Conservation (phyloP, 1,284 basidiomycete genomes). For the Hypsizygus ulmarius region DNA sequence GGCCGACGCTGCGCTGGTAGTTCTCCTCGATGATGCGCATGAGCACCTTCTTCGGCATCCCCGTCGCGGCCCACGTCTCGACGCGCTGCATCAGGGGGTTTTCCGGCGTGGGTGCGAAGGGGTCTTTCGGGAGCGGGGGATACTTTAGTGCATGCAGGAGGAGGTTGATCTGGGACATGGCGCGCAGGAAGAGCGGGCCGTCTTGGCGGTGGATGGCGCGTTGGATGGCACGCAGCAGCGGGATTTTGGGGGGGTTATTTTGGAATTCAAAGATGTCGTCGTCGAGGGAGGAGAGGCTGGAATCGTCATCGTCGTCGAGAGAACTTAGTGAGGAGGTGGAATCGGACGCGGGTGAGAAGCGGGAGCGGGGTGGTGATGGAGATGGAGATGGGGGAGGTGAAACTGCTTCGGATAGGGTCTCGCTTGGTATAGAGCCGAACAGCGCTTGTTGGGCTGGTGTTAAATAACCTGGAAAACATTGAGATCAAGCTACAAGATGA, state of each 20-base stretch:
- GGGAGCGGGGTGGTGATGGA: constrained; percentile 34
- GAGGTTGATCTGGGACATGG: constrained; percentile 56
- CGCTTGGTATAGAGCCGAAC: constrained; percentile 62
- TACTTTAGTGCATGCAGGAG: constrained; percentile 63
- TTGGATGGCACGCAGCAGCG: constrained; percentile 57
- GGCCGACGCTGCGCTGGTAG: constrained; percentile 76
- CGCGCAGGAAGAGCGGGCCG: constrained; percentile 65
- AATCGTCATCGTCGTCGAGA: constrained; percentile 13
- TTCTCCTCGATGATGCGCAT: constrained; percentile 75
- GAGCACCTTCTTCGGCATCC: constrained; percentile 57
- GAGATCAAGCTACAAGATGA: not conserved
- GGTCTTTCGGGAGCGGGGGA: constrained; percentile 48
- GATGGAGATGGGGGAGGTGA: constrained; percentile 41
- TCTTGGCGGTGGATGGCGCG: constrained; percentile 62
- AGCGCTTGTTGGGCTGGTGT: constrained; percentile 58
- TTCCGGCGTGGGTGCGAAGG: constrained; percentile 38
- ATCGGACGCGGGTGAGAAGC: constrained; percentile 20
- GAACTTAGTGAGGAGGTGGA: constrained; percentile 28
- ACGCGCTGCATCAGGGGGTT: constrained; percentile 51
- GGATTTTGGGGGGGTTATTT: constrained; percentile 28
- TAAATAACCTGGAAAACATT: constrained; percentile 52
- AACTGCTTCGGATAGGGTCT: constrained; percentile 41
- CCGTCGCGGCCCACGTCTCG: constrained; percentile 45
- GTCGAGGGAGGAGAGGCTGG: constrained; percentile 31
- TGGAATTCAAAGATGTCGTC: constrained; percentile 28